phyloP scores from a whole-genome alignment of 768 basidiomycete species.

The Daedaleopsis sinensis region DNA sequence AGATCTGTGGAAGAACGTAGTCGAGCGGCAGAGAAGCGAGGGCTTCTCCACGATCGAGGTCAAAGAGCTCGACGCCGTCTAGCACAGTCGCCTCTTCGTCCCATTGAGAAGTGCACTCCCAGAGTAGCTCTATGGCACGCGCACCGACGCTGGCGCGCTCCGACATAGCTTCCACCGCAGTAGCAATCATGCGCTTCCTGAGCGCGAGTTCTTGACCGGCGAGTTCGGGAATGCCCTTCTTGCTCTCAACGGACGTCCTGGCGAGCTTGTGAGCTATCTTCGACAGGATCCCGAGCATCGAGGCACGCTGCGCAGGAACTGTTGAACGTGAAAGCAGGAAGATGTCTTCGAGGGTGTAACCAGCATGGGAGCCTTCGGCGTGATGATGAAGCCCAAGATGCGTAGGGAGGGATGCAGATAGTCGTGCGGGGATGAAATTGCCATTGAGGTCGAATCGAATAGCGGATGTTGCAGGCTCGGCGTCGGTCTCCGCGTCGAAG shows the following conservation, averaged over 20 bases:
- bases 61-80: conserved; percentile 52
- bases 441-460: conserved; percentile 76
- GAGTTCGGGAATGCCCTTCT: conserved; percentile 38
- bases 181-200: conserved; percentile 64
- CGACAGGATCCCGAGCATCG: conserved; percentile 75
- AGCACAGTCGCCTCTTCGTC: conserved; percentile 38
- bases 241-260: conserved; percentile 30
- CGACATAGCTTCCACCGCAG: conserved; percentile 65
- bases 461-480: conserved; percentile 30
- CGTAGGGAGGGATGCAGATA: conserved; percentile 67
- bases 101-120: conserved; percentile 77
- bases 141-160: conserved; percentile 70
- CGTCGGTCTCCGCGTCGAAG: conserved; percentile 21
- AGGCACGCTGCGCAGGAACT: conserved; percentile 80
- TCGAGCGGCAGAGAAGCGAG: conserved; percentile 42
- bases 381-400: conserved; percentile 93
- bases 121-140: conserved; percentile 70
- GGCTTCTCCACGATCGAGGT: conserved; percentile 26
- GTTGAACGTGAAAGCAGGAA: conserved; percentile 80
- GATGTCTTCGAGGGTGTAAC: conserved; percentile 88
- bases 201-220: conserved; percentile 44
- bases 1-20: conserved; percentile 55
- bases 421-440: conserved; percentile 56
- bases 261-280: conserved; percentile 50
- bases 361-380: conserved; percentile 76